phyloP scores from a whole-genome alignment of 352 stramenopile species.

The Globisporangium canariense region DNA sequence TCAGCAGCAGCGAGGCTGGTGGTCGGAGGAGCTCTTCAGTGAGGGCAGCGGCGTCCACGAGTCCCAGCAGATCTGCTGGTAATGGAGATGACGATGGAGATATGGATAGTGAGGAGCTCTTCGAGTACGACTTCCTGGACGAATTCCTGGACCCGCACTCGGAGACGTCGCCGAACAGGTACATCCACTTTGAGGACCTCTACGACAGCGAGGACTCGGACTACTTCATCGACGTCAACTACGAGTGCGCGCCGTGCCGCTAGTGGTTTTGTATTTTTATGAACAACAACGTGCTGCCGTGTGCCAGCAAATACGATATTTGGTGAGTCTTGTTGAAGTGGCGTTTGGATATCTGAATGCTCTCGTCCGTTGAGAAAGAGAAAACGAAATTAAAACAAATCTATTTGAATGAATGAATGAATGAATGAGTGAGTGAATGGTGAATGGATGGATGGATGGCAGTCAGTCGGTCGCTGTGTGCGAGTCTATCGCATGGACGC shows the following conservation, averaged over 20 bases:
- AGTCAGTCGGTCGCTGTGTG: neutral
- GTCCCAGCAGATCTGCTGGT: neutral
- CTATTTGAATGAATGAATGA: slow-evolving; percentile 3
- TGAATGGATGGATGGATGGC: neutral
- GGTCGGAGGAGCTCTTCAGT: slow-evolving; percentile 16
- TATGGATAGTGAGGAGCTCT: slow-evolving; percentile 35
- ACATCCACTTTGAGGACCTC: slow-evolving; percentile 63
- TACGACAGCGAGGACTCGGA: slow-evolving; percentile 48
- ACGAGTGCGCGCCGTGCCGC: slow-evolving; percentile 31
- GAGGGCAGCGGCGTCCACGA: slow-evolving; percentile 21
- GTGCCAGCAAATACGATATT: no score
- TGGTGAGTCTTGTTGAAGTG: neutral
- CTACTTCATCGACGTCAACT: slow-evolving; percentile 75
- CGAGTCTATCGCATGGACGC: slow-evolving; percentile 20
- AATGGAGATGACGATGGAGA: neutral
- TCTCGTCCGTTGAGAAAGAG: neutral
- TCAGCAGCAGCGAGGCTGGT: neutral
- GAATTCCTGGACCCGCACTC: slow-evolving; percentile 48
- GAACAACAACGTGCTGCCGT: neutral
- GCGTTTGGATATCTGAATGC: neutral
- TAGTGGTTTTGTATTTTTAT: neutral
- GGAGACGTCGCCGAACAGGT: slow-evolving; percentile 43
- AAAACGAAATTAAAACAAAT: neutral
- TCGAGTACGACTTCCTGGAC: slow-evolving; percentile 82
- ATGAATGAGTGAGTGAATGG: no score